Evolutionary conservation across 192 early-diverging fungal genomes (phyloP).

Genomic region (Haplosporangium gracile): DNA sequence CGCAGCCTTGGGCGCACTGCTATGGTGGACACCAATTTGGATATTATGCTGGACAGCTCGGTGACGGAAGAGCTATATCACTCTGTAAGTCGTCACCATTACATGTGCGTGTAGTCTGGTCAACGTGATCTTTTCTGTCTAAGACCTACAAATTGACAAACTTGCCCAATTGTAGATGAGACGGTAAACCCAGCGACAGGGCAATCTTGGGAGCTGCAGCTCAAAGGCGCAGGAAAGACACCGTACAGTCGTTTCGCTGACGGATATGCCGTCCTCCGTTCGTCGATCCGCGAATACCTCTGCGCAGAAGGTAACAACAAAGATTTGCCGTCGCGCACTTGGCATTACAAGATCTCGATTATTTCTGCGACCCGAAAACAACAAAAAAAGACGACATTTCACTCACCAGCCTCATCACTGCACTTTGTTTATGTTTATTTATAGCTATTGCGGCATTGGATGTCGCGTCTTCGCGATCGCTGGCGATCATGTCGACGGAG

Average conservation of each 20-base stretch:
- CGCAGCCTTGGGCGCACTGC: conserved; percentile 75
- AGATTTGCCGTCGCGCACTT: background rate
- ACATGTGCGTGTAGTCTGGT: background rate
- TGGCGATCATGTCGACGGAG: conserved; percentile 75
- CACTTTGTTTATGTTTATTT: background rate
- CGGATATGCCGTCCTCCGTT: conserved; percentile 89
- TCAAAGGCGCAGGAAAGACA: conserved; percentile 90
- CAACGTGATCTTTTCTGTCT: background rate
- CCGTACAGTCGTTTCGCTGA: conserved; percentile 91
- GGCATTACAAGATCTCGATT: background rate
- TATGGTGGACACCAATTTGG: conserved; percentile 84
- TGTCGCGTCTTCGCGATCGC: conserved; percentile 83
- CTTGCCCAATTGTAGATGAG: conserved; percentile 43
- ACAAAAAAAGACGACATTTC: background rate
- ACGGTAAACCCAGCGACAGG: conserved; percentile 48
- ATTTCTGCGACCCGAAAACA: background rate
- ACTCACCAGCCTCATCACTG: background rate
- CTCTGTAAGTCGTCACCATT: conserved; percentile 67
- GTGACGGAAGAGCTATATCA: conserved; percentile 89
- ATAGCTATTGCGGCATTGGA: conserved; percentile 74
- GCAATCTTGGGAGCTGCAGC: conserved; percentile 80
- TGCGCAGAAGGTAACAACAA: conserved; percentile 68
- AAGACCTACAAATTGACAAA: background rate
- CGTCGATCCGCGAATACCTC: conserved; percentile 89
- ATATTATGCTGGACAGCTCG: conserved; percentile 80